These are phyloP conservation scores for Onygena corvina DNA, from an alignment of 2,329 filamentous ascomycete genomes.

Conservation along the genomic window DNA sequence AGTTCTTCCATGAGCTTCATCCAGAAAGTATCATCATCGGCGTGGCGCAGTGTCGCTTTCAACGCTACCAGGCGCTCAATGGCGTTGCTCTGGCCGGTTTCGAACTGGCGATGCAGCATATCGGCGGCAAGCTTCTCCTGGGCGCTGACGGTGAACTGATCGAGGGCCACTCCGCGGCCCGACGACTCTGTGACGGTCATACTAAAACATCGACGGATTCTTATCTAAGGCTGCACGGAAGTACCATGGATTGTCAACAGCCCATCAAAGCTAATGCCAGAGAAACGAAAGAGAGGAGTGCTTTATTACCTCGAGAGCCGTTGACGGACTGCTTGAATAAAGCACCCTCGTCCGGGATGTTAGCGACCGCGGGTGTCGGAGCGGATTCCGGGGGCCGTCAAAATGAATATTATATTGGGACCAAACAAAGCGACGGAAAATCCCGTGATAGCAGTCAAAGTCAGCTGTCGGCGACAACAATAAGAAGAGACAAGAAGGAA, in stretches of 20 bases:
- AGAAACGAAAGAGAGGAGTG: too few species aligned
- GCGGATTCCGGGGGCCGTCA: too few species aligned
- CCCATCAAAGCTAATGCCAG: too few species aligned
- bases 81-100: constrained; percentile 46
- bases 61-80: constrained; percentile 48
- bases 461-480: background rate
- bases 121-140: constrained; percentile 4
- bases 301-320: too few species aligned
- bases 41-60: constrained; percentile 44
- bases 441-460: background rate
- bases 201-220: background rate
- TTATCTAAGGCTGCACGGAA: background rate
- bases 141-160: constrained; percentile 2
- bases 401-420: too few species aligned
- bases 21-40: constrained; percentile 53
- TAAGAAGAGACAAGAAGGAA: background rate
- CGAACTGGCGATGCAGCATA: constrained; percentile 23
- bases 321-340: too few species aligned
- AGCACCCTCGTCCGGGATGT: too few species aligned
- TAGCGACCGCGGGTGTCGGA: too few species aligned
- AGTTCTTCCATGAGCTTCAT: constrained; percentile 50
- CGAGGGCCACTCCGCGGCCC: background rate
- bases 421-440: too few species aligned
- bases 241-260: too few species aligned
- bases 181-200: background rate